Base-by-base conservation (phyloP, 495 filamentous ascomycete genomes). In the Aspergillus homomorphus region DNA sequence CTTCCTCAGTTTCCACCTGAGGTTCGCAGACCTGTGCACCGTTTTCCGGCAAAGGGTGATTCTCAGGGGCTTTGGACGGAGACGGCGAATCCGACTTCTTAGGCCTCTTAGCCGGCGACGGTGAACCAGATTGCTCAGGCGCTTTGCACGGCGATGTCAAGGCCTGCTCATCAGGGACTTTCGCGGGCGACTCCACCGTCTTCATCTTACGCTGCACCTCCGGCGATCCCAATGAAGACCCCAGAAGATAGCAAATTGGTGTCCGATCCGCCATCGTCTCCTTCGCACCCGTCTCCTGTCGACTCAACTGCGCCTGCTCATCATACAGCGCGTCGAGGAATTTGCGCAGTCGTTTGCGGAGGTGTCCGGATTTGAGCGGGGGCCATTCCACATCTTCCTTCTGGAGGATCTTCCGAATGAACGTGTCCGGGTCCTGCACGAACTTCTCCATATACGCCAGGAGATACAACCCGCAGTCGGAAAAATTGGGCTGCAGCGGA, bases 391-490 rank as follows among this genome's bases (percentile, higher is more conserved):
- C 59, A 0, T 77, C 22, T n/a, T 83, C 68, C 38, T 69, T 70
- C 23, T 67, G 70, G 1, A 89, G 70, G 19, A 85, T 67, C 46
- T 79, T 82, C n/a, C 61, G 63, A 20, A 87, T 73, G 51, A 95
- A 95, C 3, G 56, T 60, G 48, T 86, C 81, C 4, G 91, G 91
- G 52, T 87, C 65, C 51, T 82, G 71, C 2, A 92, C 79, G 57
- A 98, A 97, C 60, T 87, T 85, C 62, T 89, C 83, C 23, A 94
- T 69, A 60, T 98, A 98, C 3, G 84, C 88, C 10, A 97, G 72
- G 9, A 98, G 73, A 68, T 85, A 98, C 1, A 96, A 69, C 2
- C 94, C 94, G 67, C 94, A 98, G 69, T 98, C 94, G 44, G 82
- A 92, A 65, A 77, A 88, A 61, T 98, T 98, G 15, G 83, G 74